Evolutionary conservation across 768 basidiomycete genomes (phyloP).

Genomic region (Auricularia sp.): DNA sequence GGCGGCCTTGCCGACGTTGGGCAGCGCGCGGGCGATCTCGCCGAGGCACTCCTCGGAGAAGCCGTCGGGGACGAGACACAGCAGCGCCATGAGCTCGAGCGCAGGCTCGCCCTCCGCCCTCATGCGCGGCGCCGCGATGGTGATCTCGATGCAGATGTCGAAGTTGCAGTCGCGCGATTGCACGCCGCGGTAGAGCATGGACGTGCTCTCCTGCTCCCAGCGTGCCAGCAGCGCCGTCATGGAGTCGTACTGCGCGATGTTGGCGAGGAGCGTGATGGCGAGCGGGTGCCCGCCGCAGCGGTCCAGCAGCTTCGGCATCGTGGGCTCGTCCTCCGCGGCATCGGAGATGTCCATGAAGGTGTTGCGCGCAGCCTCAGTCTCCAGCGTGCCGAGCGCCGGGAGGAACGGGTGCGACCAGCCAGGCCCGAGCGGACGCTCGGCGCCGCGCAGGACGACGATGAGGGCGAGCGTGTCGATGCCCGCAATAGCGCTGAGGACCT

Average conservation of each 20-base stretch:
- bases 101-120: background rate
- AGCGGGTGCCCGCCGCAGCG: background rate
- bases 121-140: background rate
- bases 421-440: background rate
- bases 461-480: background rate
- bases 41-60: background rate
- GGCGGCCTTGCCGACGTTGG: background rate
- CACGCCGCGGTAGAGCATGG: background rate
- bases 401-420: background rate
- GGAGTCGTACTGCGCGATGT: slow-evolving; percentile 1
- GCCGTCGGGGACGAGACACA: background rate
- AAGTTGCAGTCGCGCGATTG: background rate
- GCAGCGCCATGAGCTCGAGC: background rate
- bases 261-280: background rate
- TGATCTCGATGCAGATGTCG: background rate
- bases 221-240: background rate
- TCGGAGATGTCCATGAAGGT: background rate
- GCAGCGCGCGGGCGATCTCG: background rate
- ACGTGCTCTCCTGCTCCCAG: slow-evolving; percentile 2
- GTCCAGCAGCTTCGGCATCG: background rate
- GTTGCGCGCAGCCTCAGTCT: background rate
- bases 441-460: background rate
- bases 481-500: background rate
- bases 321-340: background rate
- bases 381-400: background rate